Evolutionary conservation across 495 filamentous ascomycete species (phyloP), one percentile per base, ranked within the genome.

Genomic region (Terfezia claveryi): DNA sequence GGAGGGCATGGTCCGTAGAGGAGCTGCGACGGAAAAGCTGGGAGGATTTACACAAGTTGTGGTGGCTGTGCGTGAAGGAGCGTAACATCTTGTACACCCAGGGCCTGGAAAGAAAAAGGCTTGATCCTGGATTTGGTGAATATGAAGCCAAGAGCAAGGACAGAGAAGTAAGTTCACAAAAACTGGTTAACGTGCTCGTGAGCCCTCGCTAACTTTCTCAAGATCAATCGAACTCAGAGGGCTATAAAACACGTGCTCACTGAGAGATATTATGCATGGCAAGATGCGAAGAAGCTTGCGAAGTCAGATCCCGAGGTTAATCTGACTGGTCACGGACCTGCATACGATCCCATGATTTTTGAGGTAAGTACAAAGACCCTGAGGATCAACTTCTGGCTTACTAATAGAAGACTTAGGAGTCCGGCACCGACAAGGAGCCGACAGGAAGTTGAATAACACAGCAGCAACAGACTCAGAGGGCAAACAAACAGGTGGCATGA

Each of bases 21-120:
- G 92, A 99, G 69, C 75, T 99, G 53, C 77, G 87, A 38, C 69
- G 74, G 51, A 93, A 94, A 70, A 82, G 79, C 55, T 99, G 87
- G 87, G 86, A 95, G 49, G 89, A 95, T 67, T 70, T 99, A 51
- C 88, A 95, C 64, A 69, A 69, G 53, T 74, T 99, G 56, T 99
- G 91, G 91, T 96, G 87, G 84, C 79, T 87, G 36, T 99, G 92
- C 66, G 73, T 79, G 57, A 92, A 86, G 72, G 92, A 99, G 69
- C 76, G 83, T 60, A 99, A 99, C 67, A 77, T 83, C 51, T 76
- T 96, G 62, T 76, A 77, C n/a, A 96, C 92, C 12, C 78, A 81
- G 54, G 69, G 71, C 14, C 64, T 74, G 56, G 85, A 91, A 70
- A 73, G 79, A 59, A 57, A 71, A 12, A 73, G 81, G 63, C 57